Evolutionary conservation across 2,329 filamentous ascomycete genomes (phyloP).

Genomic region (Cladosporium phlei): DNA sequence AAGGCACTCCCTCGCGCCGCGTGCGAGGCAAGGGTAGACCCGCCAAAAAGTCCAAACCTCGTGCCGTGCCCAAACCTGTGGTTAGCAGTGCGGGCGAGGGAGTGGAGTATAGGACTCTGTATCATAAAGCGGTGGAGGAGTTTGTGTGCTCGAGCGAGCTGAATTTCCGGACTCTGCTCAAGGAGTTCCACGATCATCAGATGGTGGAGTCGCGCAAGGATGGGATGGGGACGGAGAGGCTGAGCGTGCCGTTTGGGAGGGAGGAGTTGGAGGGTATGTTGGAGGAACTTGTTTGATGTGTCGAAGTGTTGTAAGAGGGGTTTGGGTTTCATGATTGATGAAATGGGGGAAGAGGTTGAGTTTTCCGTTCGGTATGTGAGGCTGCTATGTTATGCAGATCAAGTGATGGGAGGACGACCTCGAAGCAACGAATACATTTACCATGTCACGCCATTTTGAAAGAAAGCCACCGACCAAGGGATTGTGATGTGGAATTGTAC

Average conservation of each 20-base stretch:
- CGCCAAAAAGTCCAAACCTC: conserved; percentile 19
- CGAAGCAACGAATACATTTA: no score
- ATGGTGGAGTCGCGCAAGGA: conserved; percentile 92
- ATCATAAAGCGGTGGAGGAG: conserved; percentile 92
- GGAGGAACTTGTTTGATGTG: conserved; percentile 63
- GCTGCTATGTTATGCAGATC: no score
- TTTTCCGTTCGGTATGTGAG: no score
- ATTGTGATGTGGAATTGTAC: neutral
- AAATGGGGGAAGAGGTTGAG: no score
- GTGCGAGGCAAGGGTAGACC: conserved; percentile 20
- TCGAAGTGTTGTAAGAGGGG: no score
- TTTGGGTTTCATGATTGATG: no score
- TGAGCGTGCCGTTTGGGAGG: conserved; percentile 78
- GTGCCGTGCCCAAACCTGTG: conserved; percentile 4
- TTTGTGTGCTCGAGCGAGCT: conserved; percentile 97
- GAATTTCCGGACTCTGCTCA: conserved; percentile 86
- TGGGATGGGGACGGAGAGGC: conserved; percentile 72
- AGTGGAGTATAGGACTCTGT: conserved; percentile 85
- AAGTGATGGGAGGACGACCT: no score
- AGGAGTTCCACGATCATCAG: conserved; percentile 97
- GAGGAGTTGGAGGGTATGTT: conserved; percentile 86
- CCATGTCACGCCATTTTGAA: no score
- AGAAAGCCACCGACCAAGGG: no score
- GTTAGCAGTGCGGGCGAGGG: conserved; percentile 42
- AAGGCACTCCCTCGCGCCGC: conserved; percentile 26